These are phyloP conservation scores for Globisporangium polare DNA, from an alignment of 352 stramenopile species.

Conservation along the genomic window DNA sequence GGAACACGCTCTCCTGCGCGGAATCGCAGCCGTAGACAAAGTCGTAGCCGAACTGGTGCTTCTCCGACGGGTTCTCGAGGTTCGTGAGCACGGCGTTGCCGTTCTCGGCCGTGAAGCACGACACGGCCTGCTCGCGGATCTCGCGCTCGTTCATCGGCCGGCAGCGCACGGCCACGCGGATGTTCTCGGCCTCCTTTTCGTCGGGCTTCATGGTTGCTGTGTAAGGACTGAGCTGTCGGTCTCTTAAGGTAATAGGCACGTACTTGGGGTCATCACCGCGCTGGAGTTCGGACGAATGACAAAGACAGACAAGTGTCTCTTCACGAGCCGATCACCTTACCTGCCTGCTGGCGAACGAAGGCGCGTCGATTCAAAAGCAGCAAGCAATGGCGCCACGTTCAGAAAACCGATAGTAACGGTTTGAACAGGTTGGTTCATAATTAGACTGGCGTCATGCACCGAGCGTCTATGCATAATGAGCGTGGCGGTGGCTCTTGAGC, in stretches of 20 bases:
- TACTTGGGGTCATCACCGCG: background rate
- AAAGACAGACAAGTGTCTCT: background rate
- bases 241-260: background rate
- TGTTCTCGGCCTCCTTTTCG: constrained; percentile 86
- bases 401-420: background rate
- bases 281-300: background rate
- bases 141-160: constrained; percentile 90
- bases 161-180: constrained; percentile 89
- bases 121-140: constrained; percentile 64
- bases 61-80: constrained; percentile 73
- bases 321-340: background rate
- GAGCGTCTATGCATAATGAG: background rate
- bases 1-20: constrained; percentile 66
- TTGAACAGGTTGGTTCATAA: background rate
- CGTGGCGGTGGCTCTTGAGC: too few relatives aligned
- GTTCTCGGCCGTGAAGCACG: constrained; percentile 68
- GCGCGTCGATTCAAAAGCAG: background rate
- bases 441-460: background rate
- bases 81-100: constrained; percentile 80
- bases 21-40: constrained; percentile 84
- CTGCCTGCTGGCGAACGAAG: background rate
- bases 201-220: constrained; percentile 54
- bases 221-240: background rate
- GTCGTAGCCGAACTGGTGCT: constrained; percentile 87
- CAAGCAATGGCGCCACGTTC: background rate